phyloP scores from a whole-genome alignment of 192 early-diverging fungal species.

The Backusella tarrabulga region DNA sequence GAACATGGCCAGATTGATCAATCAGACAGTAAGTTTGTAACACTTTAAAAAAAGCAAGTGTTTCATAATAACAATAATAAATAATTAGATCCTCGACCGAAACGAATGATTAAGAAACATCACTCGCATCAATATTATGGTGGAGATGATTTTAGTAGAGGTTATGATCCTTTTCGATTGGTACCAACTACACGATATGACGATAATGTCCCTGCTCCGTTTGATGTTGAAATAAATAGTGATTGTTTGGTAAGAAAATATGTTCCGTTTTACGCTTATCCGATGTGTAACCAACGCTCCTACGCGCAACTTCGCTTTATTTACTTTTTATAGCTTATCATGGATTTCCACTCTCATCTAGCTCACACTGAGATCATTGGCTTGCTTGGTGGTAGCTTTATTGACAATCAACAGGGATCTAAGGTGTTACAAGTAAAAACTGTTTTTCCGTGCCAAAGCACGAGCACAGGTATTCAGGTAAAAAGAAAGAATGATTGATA shows the following conservation, averaged over 20 bases:
- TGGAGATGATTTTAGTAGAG: constrained; percentile 30
- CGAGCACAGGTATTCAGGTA: constrained; percentile 62
- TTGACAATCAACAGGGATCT: constrained; percentile 28
- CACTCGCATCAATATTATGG: constrained; percentile 21
- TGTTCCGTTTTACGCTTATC: background rate
- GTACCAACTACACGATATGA: constrained; percentile 47
- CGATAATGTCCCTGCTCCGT: constrained; percentile 47
- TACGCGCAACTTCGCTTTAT: background rate
- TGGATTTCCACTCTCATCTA: constrained; percentile 93
- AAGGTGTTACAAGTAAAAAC: constrained; percentile 56
- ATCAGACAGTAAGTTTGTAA: constrained; percentile 33
- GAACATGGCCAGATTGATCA: constrained; percentile 48
- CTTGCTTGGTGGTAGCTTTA: constrained; percentile 79
- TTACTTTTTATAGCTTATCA: constrained; percentile 60
- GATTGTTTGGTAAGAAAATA: constrained; percentile 49
- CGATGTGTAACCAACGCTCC: background rate
- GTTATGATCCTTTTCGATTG: constrained; percentile 58
- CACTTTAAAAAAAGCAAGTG: background rate
- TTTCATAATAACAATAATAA: background rate
- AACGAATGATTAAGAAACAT: constrained; percentile 20
- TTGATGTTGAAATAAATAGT: constrained; percentile 46
- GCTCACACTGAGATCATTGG: constrained; percentile 93
- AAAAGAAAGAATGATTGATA: background rate
- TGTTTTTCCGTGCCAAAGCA: constrained; percentile 80
- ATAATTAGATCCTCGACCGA: constrained; percentile 17